A percentile compares a stretch with the other conserved stretches of the same genome.
Evolutionary conservation across 768 basidiomycete species (phyloP).

Genomic region (Jaapia argillacea): DNA sequence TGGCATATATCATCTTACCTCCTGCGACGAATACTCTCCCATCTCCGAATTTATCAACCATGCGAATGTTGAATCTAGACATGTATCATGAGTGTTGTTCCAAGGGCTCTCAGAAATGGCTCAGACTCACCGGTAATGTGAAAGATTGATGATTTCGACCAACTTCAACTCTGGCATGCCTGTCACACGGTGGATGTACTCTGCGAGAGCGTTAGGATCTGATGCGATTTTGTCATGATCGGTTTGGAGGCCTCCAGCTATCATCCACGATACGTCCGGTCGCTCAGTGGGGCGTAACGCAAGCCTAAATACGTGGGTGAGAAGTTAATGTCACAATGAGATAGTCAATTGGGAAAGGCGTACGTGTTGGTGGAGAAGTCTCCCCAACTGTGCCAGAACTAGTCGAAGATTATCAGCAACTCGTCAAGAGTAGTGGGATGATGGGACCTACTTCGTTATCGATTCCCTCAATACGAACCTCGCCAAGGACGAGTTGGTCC

Average conservation of each 20-base stretch:
- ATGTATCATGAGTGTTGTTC: not conserved
- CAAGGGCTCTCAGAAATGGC: not conserved
- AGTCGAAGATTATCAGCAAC: not conserved
- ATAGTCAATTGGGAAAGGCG: not conserved
- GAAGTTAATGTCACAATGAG: too few relatives aligned
- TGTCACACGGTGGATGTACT: not conserved
- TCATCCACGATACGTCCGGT: not conserved
- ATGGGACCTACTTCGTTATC: not conserved
- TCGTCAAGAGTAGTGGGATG: not conserved
- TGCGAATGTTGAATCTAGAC: slow-evolving; percentile 8
- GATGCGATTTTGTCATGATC: not conserved
- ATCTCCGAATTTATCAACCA: slow-evolving; percentile 7
- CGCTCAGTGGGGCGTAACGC: too few relatives aligned
- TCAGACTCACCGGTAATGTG: slow-evolving; percentile 6
- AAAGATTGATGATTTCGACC: slow-evolving; percentile 1
- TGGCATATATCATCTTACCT: slow-evolving; percentile 3
- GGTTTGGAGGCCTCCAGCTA: not conserved
- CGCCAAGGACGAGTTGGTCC: slow-evolving; percentile 1
- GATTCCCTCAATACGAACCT: slow-evolving; percentile 1
- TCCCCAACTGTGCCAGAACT: slow-evolving; percentile 2
- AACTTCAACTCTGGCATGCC: not conserved
- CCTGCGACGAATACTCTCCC: slow-evolving; percentile 11
- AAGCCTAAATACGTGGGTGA: too few relatives aligned
- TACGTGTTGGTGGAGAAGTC: not conserved
- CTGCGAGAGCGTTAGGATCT: not conserved